A percentile compares a stretch with the other conserved stretches of the same genome.
Conservation (phyloP, 495 filamentous ascomycete species). For the Neurospora tetrasperma region DNA sequence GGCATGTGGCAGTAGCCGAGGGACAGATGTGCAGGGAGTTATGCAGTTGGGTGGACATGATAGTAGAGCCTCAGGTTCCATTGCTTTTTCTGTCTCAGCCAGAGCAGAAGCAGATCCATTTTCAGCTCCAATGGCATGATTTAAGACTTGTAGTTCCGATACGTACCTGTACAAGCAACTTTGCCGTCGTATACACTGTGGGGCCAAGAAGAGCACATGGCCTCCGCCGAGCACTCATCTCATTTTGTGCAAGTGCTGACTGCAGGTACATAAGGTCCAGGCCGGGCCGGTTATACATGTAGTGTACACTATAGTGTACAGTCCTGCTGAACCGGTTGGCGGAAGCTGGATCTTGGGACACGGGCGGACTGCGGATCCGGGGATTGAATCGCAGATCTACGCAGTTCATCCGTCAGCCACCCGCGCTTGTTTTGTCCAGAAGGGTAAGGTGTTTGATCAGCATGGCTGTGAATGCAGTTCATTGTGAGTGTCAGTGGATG, state of each 20-base stretch:
- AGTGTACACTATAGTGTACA: not conserved
- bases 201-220: not conserved
- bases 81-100: not conserved
- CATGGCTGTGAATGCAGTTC: not conserved
- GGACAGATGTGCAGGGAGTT: not conserved
- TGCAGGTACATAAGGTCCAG: not conserved
- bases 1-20: not conserved
- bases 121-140: not conserved
- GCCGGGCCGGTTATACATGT: not conserved
- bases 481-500: not conserved
- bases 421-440: not conserved
- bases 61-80: not conserved
- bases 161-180: not conserved
- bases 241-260: not conserved
- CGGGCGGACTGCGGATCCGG: not conserved
- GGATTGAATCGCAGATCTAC: not conserved
- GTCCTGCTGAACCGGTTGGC: not conserved
- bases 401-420: not conserved
- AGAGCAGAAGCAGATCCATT: not conserved
- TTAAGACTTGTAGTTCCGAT: not conserved
- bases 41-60: not conserved
- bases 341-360: not conserved
- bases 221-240: not conserved
- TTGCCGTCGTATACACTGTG: not conserved
- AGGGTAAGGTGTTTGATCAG: not conserved